Percentiles rank a stretch among this genome's conserved stretches.
phyloP scores from a whole-genome alignment of 257 asterid species.

The Solanum acaule region DNA sequence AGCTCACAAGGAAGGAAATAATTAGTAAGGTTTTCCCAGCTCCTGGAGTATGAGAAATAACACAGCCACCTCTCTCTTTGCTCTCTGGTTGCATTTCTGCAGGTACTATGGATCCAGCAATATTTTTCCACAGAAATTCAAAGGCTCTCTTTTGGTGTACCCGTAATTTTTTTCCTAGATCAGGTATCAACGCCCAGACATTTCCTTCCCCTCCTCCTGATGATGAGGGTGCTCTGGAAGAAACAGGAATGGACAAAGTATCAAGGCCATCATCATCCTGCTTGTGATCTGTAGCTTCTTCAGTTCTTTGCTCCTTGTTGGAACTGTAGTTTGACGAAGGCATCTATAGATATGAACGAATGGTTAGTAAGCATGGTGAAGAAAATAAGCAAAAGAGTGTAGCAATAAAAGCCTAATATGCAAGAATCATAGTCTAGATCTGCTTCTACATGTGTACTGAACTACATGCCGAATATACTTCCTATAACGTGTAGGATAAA shows the following conservation, averaged over 20 bases:
- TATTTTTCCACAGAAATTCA: conserved; percentile 89
- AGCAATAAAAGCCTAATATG: not conserved
- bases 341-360: conserved; percentile 23
- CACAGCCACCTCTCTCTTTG: conserved; percentile 84
- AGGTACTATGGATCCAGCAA: conserved; percentile 81
- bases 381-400: not conserved
- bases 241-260: conserved; percentile 42
- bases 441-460: not conserved
- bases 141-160: conserved; percentile 77
- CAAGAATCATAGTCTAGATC: not conserved
- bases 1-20: conserved; percentile 87
- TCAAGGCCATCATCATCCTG: conserved; percentile 30
- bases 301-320: conserved; percentile 53
- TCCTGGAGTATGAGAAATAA: conserved; percentile 92
- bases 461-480: not conserved
- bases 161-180: conserved; percentile 53
- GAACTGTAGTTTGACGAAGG: conserved; percentile 17
- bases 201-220: conserved; percentile 42
- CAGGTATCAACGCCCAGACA: conserved; percentile 92
- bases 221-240: conserved; percentile 37
- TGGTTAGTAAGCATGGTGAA: not conserved
- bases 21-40: conserved; percentile 93
- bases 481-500: not conserved
- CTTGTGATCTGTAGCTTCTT: conserved; percentile 33
- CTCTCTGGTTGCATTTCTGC: conserved; percentile 56